These are phyloP conservation scores for Hemileccinum impolitum DNA, from an alignment of 768 basidiomycete genomes.

Conservation along the genomic window DNA sequence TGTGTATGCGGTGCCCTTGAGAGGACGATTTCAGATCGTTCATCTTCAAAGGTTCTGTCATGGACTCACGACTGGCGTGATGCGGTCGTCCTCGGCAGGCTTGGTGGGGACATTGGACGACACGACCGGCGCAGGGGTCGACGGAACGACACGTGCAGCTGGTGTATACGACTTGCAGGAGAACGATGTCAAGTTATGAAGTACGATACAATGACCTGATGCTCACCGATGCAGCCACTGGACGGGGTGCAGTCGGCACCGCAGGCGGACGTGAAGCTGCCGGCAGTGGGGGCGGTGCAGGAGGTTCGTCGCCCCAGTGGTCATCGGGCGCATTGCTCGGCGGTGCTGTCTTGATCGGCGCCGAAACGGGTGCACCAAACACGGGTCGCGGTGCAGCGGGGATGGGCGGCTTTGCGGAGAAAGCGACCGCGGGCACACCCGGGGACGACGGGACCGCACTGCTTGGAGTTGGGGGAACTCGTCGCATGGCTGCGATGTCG, in stretches of 20 bases:
- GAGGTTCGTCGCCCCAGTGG: constrained; percentile 57
- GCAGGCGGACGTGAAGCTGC: constrained; percentile 48
- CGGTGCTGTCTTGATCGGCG: constrained; percentile 38
- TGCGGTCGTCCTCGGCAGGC: constrained; percentile 76
- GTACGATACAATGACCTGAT: constrained; percentile 4
- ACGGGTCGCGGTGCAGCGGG: constrained; percentile 46
- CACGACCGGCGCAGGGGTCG: constrained; percentile 35
- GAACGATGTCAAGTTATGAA: neutral
- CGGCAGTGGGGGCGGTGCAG: constrained; percentile 39
- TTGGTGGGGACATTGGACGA: constrained; percentile 57
- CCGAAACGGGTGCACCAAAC: constrained; percentile 42
- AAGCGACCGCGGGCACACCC: neutral
- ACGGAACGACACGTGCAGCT: constrained; percentile 26
- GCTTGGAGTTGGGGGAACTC: constrained; percentile 35
- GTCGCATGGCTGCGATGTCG: constrained; percentile 62
- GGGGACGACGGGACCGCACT: no score
- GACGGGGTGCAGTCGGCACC: constrained; percentile 40
- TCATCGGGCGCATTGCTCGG: constrained; percentile 47
- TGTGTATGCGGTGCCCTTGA: constrained; percentile 77
- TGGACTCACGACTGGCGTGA: constrained; percentile 61
- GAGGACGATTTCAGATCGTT: neutral
- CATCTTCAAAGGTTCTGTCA: neutral
- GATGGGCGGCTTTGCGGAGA: constrained; percentile 29
- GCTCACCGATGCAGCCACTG: constrained; percentile 37
- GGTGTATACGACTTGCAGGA: constrained; percentile 23